A percentile compares a stretch with the other conserved stretches of the same genome.
Conservation (phyloP, 345 rosid genomes). For the Mercurialis annua region DNA sequence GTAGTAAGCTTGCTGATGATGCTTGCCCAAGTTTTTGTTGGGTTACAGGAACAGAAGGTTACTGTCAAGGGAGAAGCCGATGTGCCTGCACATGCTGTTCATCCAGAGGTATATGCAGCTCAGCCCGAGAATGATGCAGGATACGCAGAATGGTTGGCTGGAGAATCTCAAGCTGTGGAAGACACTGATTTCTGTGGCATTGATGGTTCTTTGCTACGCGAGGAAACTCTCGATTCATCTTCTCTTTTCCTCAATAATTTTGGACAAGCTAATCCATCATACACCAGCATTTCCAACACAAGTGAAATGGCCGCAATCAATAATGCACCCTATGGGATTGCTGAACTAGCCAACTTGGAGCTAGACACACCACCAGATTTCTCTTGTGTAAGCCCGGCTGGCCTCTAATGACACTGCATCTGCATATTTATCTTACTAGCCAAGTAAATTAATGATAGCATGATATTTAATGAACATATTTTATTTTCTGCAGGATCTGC, state of each 20-base stretch:
- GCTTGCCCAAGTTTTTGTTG: too few relatives aligned
- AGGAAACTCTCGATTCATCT: slow-evolving; percentile 44
- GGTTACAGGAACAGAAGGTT: slow-evolving; percentile 35
- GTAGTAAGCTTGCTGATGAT: neutral
- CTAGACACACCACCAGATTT: slow-evolving; percentile 76
- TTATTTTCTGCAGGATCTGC: slow-evolving; percentile 44
- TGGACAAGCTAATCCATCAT: slow-evolving; percentile 24
- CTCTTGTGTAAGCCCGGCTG: slow-evolving; percentile 53
- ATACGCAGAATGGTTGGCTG: slow-evolving; percentile 45
- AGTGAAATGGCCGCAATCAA: slow-evolving; percentile 24
- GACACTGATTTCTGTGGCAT: slow-evolving; percentile 30
- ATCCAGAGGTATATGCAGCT: too few relatives aligned
- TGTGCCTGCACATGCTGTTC: slow-evolving; percentile 9
- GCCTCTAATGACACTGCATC: neutral
- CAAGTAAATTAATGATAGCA: neutral
- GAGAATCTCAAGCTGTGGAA: slow-evolving; percentile 65
- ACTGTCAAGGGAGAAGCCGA: slow-evolving; percentile 34
- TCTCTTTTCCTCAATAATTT: slow-evolving; percentile 25
- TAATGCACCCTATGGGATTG: slow-evolving; percentile 35
- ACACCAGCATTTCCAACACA: slow-evolving; percentile 4
- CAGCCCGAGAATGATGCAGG: slow-evolving; percentile 26
- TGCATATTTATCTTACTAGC: neutral
- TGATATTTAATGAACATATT: slow-evolving; percentile 1
- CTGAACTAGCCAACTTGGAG: slow-evolving; percentile 66
- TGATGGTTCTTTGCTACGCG: slow-evolving; percentile 49